Percentiles rank a stretch among this genome's conserved stretches.
These are phyloP conservation scores for Dendrobium officinale DNA, from an alignment of 106 monocot species.

Conservation along the genomic window DNA sequence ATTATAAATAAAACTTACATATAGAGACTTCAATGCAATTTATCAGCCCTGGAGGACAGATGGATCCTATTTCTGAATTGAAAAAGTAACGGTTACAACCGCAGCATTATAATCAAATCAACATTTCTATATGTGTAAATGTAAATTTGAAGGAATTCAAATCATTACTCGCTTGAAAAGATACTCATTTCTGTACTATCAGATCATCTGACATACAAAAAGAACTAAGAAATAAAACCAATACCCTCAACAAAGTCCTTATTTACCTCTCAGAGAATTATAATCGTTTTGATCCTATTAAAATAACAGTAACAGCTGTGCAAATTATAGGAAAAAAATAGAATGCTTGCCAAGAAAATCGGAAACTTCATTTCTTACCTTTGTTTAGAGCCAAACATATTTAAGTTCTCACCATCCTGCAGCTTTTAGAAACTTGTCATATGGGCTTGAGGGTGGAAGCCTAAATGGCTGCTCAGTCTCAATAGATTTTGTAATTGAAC, in stretches of 20 bases:
- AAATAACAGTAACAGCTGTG: too few species aligned
- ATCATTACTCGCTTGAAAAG: not conserved
- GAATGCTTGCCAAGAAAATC: not conserved
- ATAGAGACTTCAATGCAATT: too few species aligned
- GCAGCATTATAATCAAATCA: too few species aligned
- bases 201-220: not conserved
- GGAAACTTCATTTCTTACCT: not conserved
- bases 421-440: conserved; percentile 93
- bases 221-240: not conserved
- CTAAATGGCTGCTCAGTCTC: conserved; percentile 66
- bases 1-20: too few species aligned
- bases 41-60: too few species aligned
- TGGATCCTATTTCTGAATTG: too few species aligned
- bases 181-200: not conserved
- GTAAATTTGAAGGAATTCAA: not conserved
- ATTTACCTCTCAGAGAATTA: not conserved
- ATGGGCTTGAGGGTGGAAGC: conserved; percentile 91
- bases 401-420: conserved; percentile 44
- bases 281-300: not conserved
- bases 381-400: not conserved
- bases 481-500: conserved; percentile 18
- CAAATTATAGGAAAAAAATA: not conserved
- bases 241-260: not conserved
- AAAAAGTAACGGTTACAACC: too few species aligned
- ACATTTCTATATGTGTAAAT: too few species aligned